Conservation (phyloP, 2,329 filamentous ascomycete species). For the Cercospora janseana region DNA sequence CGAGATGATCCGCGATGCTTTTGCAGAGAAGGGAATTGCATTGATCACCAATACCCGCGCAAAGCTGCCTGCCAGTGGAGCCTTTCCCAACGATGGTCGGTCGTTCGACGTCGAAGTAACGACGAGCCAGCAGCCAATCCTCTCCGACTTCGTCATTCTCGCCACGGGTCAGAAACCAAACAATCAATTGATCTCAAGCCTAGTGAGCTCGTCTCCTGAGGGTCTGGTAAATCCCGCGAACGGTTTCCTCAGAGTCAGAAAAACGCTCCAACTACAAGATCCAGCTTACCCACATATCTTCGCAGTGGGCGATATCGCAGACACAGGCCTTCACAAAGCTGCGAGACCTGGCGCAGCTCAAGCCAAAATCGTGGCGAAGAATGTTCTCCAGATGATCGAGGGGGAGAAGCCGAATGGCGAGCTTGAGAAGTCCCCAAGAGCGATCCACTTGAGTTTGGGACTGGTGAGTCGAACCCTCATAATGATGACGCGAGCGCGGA, state of each 20-base stretch:
- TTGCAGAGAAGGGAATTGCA: constrained; percentile 50
- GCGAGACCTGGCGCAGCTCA: constrained; percentile 57
- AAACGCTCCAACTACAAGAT: constrained; percentile 58
- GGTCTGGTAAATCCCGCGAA: constrained; percentile 23
- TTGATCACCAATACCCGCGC: constrained; percentile 48
- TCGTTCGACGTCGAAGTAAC: constrained; percentile 43
- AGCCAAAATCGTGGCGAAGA: constrained; percentile 53
- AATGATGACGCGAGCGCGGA: background rate
- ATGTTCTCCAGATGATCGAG: constrained; percentile 52
- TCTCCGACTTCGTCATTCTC: constrained; percentile 57
- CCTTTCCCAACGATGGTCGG: constrained; percentile 27
- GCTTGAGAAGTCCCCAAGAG: constrained; percentile 12
- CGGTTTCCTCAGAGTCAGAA: constrained; percentile 46
- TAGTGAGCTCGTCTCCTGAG: constrained; percentile 48
- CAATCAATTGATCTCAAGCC: constrained; percentile 52
- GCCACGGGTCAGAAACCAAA: constrained; percentile 61
- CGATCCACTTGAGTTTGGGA: constrained; percentile 24
- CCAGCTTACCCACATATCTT: constrained; percentile 54
- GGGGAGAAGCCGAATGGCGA: constrained; percentile 5
- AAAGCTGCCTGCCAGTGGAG: constrained; percentile 27
- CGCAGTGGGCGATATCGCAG: constrained; percentile 63
- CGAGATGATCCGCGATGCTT: constrained; percentile 40
- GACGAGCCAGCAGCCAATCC: constrained; percentile 44
- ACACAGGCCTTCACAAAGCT: constrained; percentile 52
- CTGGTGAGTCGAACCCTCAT: constrained; percentile 1